phyloP scores from a whole-genome alignment of 2,329 filamentous ascomycete genomes.

The Tolypocladium tropicale region DNA sequence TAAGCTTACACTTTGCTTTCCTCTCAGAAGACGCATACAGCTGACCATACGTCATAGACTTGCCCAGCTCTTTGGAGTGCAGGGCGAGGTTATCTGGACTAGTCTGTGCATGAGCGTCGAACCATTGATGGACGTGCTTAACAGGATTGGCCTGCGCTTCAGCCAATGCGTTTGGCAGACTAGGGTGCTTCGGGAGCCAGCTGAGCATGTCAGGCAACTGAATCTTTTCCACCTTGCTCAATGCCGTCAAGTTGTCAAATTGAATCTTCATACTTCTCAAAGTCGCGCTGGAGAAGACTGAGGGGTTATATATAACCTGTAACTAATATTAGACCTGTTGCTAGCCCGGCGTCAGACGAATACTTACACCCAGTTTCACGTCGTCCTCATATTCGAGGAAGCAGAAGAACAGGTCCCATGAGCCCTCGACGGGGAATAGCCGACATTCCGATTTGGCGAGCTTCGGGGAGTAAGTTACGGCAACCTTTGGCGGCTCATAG shows the following conservation, averaged over 20 bases:
- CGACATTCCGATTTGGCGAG: conserved; percentile 3
- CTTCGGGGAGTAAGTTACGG: conserved; percentile 5
- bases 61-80: background rate
- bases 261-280: conserved; percentile 2
- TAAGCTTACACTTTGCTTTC: conserved; percentile 2
- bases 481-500: conserved; percentile 3
- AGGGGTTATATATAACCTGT: conserved; percentile 5
- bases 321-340: background rate
- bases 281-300: background rate
- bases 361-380: conserved; percentile 3
- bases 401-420: conserved; percentile 5
- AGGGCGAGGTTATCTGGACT: background rate
- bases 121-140: conserved; percentile 4
- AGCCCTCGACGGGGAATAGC: conserved; percentile 5
- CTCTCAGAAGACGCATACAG: conserved; percentile 1
- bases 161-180: background rate
- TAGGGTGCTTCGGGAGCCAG: conserved; percentile 2
- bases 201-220: conserved; percentile 3
- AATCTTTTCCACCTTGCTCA: background rate
- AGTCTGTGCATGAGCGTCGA: conserved; percentile 3
- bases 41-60: conserved; percentile 2
- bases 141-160: background rate
- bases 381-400: conserved; percentile 4
- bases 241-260: background rate
- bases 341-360: background rate